Evolutionary conservation across 352 stramenopile species (phyloP), one percentile per base, ranked within the genome.

Genomic region (Pythium aquatile): DNA sequence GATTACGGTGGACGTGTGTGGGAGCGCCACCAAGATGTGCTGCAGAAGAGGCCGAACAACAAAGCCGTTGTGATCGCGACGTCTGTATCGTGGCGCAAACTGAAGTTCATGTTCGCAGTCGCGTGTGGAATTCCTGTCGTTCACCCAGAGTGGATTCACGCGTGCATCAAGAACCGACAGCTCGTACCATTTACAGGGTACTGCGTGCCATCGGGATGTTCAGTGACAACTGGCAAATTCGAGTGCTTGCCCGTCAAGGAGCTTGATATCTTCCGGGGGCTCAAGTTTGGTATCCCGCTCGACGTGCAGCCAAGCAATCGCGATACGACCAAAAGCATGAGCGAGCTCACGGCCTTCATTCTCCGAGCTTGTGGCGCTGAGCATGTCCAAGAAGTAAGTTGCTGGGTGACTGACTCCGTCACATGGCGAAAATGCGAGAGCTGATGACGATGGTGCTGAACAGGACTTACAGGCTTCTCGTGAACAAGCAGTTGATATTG

Each of bases 81-180:
- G 0, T 76, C 83, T 3, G 73, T 89, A 17, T 84, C 83, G 7
- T 93, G 82, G 79, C 78, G 86, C 17, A 91, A 91, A 29, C 75
- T 80, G 40, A 94, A 94, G 73, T 91, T 91, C 66, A 85, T 91
- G 71, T 79, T 85, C 61, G 86, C 86, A 6, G 54, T 94, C 55
- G 81, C 81, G n/a, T 90, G 77, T 61, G 82, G 83, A n/a, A 90
- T 94, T 17, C 82, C 86, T 14, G 81, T 94, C 3, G 71, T 94
- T 17, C 86, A 94, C 66, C 81, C 86, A 0, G 86, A 93, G 47
- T 94, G 86, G 86, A 77, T 94, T 13, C 78, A 84, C 29, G 73
- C 73, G 52, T 93, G 86, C 53, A 80, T 87, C 48, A 74, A 77
- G 39, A 62, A 63, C n/a, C 71, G 69, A 1, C 48, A 72, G 32